Evolutionary conservation across 148 eudicot genomes (phyloP), one percentile per base, ranked within the genome.

Genomic region (Vaccinium myrtillus): DNA sequence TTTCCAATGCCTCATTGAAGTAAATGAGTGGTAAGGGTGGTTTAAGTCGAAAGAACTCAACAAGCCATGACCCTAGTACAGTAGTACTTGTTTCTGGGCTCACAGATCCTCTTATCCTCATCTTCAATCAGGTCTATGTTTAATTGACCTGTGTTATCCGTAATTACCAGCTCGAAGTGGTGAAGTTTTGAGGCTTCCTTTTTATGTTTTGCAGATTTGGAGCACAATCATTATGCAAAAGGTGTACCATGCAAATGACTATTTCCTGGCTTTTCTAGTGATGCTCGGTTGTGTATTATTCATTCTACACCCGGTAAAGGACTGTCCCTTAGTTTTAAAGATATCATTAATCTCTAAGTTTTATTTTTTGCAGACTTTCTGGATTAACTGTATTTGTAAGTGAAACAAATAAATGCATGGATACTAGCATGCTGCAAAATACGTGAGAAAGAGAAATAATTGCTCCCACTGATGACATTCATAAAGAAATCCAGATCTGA

Each of bases 191-290:
- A 6, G 83, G 56, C 18, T 23, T 39, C 76, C 5, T 54, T 73
- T 81, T 36, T 36, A 12, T 70, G 43, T 74, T 59, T 63, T 86
- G 86, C 94, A 97, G 99, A 78, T 95, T 75, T 97, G 99, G 98
- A 94, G 98, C 86, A 93, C 98, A 54, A 30, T 91, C 54, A 97
- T 97, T 56, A 95, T 97, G 99, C 98, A 93, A 87, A 95, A 97
- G 90, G 90, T 86, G 82, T 97, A 97, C 93, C 93, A 88, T 86
- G 95, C 93, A n/a, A 91, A 86, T 27, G 99, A 97, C 87, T 97
- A 97, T 92, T 78, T 93, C 61, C 86, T 95, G 85, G 95, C 98
- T 53, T 87, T 92, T 58, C 86, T 95, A 67, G 99, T 97, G 85
- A 97, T 94, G 59, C 63, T 95, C 67, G 99, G 99, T 21, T 97